phyloP scores from a whole-genome alignment of 2,329 filamentous ascomycete species.

The Arthrobotrys sinensis region DNA sequence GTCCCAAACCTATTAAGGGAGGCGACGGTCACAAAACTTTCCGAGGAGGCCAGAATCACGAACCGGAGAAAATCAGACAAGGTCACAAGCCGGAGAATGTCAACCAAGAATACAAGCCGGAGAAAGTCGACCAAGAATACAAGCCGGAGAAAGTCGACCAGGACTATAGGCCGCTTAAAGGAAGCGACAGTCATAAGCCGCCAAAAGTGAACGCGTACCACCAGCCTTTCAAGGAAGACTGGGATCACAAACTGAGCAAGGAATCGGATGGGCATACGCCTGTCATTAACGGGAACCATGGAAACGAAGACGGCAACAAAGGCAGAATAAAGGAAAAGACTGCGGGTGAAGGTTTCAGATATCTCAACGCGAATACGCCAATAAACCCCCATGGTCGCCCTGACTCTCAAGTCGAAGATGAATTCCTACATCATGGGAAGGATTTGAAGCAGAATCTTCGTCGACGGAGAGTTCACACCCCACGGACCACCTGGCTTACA shows the following conservation, averaged over 20 bases:
- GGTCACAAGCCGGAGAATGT: too few relatives aligned
- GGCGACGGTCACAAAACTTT: background rate
- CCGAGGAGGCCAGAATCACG: background rate
- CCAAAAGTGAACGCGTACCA: background rate
- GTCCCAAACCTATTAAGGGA: background rate
- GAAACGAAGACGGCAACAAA: slow-evolving; percentile 10
- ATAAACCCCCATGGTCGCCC: background rate
- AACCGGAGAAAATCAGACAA: background rate
- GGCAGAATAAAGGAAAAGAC: background rate
- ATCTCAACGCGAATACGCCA: background rate
- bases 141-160: background rate
- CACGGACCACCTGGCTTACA: slow-evolving; percentile 6
- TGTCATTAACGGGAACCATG: slow-evolving; percentile 6
- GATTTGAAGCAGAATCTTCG: slow-evolving; percentile 20
- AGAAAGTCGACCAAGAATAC: too few relatives aligned
- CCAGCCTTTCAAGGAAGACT: background rate
- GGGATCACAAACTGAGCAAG: background rate
- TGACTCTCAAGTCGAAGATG: background rate
- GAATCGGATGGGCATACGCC: slow-evolving; percentile 1
- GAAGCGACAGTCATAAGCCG: background rate
- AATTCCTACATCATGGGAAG: slow-evolving; percentile 17
- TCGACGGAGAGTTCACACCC: background rate
- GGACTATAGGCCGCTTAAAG: background rate
- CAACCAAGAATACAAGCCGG: too few relatives aligned
- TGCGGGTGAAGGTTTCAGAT: background rate